Evolutionary conservation across 2,329 filamentous ascomycete genomes (phyloP).

Genomic region (Colletotrichum eremochloae): DNA sequence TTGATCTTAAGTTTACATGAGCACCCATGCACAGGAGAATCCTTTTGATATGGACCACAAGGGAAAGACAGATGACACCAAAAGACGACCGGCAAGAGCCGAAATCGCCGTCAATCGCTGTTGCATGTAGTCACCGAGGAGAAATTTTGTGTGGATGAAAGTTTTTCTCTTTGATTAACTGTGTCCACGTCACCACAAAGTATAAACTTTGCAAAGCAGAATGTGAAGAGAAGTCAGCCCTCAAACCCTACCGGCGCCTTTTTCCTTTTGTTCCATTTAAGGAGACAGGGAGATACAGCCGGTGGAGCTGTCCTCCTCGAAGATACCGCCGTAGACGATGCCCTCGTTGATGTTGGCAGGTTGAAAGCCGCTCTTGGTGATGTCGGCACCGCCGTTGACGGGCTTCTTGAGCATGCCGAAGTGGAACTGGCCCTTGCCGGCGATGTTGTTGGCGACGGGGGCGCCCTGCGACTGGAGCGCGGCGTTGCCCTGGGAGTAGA

Average conservation of each 20-base stretch:
- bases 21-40: neutral
- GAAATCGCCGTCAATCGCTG: neutral
- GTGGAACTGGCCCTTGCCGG: constrained; percentile 72
- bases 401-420: constrained; percentile 74
- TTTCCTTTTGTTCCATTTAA: neutral
- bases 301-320: constrained; percentile 62
- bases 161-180: constrained; percentile 11
- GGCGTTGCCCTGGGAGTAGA: constrained; percentile 64
- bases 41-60: neutral
- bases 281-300: constrained; percentile 36
- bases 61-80: neutral
- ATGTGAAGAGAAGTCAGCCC: constrained; percentile 8
- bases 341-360: constrained; percentile 64
- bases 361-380: constrained; percentile 63
- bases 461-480: constrained; percentile 62
- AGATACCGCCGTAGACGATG: constrained; percentile 65
- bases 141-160: neutral
- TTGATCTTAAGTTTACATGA: constrained; percentile 3
- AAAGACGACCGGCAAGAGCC: neutral
- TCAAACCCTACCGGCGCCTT: neutral
- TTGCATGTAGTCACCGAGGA: neutral
- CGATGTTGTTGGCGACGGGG: constrained; percentile 63
- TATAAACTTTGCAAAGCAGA: constrained; percentile 14
- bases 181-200: constrained; percentile 6
- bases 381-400: constrained; percentile 58